Conservation (phyloP, 441 rosid genomes). For the Populus hybrid region DNA sequence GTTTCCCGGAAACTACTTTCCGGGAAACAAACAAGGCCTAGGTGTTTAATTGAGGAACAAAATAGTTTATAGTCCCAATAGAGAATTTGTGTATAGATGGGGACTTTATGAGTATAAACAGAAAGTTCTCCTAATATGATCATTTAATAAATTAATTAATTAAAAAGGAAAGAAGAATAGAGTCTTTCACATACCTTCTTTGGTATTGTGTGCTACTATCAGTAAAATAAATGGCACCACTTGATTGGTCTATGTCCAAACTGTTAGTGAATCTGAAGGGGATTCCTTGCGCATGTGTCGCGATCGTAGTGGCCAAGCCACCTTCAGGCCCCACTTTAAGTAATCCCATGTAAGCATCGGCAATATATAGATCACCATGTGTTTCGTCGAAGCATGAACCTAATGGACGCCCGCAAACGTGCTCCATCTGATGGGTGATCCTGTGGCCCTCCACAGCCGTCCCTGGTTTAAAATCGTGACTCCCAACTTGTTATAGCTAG, state of each 20-base stretch:
- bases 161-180: not conserved
- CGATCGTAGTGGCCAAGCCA: slow-evolving; percentile 25
- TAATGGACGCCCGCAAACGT: slow-evolving; percentile 42
- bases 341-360: slow-evolving; percentile 48
- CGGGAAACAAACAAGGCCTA: too few species aligned
- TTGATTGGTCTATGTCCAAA: too few species aligned
- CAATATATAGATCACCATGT: slow-evolving; percentile 40
- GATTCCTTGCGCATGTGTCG: slow-evolving; percentile 16
- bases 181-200: slow-evolving; percentile 28
- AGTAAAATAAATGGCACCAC: slow-evolving; percentile 19
- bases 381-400: slow-evolving; percentile 30
- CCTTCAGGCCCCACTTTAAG: slow-evolving; percentile 33
- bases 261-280: too few species aligned
- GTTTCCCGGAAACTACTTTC: too few species aligned
- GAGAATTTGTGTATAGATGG: too few species aligned
- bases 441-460: slow-evolving; percentile 30
- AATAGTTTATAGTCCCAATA: too few species aligned
- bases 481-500: too few species aligned
- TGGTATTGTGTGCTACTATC: slow-evolving; percentile 33
- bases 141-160: too few species aligned
- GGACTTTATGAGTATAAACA: not conserved
- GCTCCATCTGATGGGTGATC: slow-evolving; percentile 26
- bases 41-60: too few species aligned
- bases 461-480: not conserved
- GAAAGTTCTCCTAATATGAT: not conserved